Percentiles rank a stretch among this genome's conserved stretches.
phyloP scores from a whole-genome alignment of 768 basidiomycete species.

The Neoboletus subvelutipes region DNA sequence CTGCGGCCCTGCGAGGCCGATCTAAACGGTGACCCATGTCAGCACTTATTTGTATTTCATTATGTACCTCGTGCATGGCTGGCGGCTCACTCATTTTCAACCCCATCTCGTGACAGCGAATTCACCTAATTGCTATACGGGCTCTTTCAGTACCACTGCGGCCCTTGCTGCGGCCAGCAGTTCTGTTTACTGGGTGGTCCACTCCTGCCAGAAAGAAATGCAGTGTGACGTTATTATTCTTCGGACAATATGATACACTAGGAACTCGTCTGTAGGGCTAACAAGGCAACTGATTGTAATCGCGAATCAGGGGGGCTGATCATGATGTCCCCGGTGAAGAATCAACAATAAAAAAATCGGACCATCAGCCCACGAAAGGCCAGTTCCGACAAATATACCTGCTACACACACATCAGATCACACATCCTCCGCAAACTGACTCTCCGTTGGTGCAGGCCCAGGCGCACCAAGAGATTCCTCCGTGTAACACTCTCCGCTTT shows the following conservation, averaged over 20 bases:
- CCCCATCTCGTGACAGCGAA: not conserved
- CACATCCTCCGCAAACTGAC: conserved; percentile 28
- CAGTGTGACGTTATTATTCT: not conserved
- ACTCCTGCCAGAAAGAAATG: too few species aligned
- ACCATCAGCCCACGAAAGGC: not conserved
- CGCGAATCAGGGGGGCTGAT: not conserved
- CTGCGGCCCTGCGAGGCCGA: not conserved
- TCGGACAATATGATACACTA: not conserved
- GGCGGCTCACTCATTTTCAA: not conserved
- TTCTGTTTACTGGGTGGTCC: too few species aligned
- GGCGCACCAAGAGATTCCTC: conserved; percentile 19
- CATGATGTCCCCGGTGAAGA: not conserved
- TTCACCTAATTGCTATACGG: not conserved
- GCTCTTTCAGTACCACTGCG: too few species aligned
- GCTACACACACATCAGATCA: conserved; percentile 5
- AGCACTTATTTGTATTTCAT: not conserved
- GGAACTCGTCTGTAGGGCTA: not conserved
- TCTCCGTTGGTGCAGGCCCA: conserved; percentile 36
- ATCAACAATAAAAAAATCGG: not conserved
- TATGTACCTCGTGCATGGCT: not conserved
- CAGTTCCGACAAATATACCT: not conserved
- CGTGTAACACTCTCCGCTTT: not conserved
- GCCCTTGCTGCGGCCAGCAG: too few species aligned
- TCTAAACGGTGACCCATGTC: not conserved
- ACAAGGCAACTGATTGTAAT: not conserved